These are phyloP conservation scores for Penicillium psychrosexuale DNA, from an alignment of 2,329 filamentous ascomycete genomes.

Conservation along the genomic window DNA sequence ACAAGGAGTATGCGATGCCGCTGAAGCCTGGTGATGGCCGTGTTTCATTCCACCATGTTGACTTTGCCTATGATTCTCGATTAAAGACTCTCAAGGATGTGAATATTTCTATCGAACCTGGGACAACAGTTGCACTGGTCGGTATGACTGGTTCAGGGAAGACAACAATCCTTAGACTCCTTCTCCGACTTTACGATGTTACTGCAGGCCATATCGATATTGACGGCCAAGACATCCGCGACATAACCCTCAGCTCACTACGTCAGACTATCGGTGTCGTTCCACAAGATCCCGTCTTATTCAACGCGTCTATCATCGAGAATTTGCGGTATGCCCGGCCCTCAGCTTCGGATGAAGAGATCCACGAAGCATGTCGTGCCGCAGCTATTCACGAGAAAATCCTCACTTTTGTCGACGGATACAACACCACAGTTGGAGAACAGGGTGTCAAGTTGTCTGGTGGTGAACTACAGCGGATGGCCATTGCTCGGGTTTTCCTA, in stretches of 20 bases:
- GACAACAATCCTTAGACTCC: conserved; percentile 53
- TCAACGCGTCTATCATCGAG: conserved; percentile 62
- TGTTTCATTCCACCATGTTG: conserved; percentile 50
- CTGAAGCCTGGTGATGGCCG: conserved; percentile 43
- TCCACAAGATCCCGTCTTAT: conserved; percentile 61
- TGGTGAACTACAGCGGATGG: conserved; percentile 44
- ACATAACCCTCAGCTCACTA: conserved; percentile 56
- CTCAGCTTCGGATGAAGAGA: conserved; percentile 18
- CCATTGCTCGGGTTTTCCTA: conserved; percentile 44
- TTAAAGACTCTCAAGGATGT: conserved; percentile 47
- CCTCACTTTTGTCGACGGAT: conserved; percentile 37
- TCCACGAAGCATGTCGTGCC: conserved; percentile 33
- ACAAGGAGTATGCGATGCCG: conserved; percentile 32
- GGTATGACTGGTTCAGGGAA: conserved; percentile 56
- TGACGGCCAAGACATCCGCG: conserved; percentile 55
- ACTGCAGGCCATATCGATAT: conserved; percentile 49
- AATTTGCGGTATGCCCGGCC: conserved; percentile 61
- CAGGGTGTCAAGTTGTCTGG: conserved; percentile 38
- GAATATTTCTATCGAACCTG: conserved; percentile 45
- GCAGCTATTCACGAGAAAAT: conserved; percentile 41
- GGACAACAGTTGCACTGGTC: conserved; percentile 54
- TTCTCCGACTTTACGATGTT: conserved; percentile 55
- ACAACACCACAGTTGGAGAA: conserved; percentile 35
- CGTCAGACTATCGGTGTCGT: conserved; percentile 60
- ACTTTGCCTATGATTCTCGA: conserved; percentile 52